These are phyloP conservation scores for Erodium maritimum DNA, from an alignment of 345 rosid species.

Conservation along the genomic window DNA sequence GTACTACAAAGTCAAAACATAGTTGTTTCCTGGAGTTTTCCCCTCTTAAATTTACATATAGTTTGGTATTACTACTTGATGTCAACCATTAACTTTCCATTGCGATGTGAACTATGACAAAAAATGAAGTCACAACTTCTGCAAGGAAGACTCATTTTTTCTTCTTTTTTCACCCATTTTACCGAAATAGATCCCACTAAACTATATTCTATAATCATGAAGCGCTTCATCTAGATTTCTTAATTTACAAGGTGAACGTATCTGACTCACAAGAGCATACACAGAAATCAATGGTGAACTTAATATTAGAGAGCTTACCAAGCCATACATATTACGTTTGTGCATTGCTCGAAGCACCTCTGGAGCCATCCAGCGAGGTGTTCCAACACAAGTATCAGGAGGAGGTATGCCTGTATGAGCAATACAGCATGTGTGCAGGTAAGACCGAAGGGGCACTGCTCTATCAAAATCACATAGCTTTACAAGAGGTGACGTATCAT, in stretches of 20 bases:
- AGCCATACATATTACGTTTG: slow-evolving; percentile 45
- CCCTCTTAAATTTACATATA: too few species aligned
- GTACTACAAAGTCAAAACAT: too few species aligned
- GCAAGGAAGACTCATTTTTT: background rate
- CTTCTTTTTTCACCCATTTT: background rate
- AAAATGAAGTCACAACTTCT: background rate
- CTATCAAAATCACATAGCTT: slow-evolving; percentile 95
- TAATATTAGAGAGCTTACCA: slow-evolving; percentile 35
- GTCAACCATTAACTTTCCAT: background rate
- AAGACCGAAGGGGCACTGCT: slow-evolving; percentile 80
- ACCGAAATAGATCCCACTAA: background rate
- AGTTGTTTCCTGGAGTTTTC: too few species aligned
- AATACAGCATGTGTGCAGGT: slow-evolving; percentile 69
- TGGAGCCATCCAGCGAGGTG: slow-evolving; percentile 99
- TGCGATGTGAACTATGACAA: background rate
- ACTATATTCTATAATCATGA: background rate
- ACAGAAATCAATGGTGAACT: background rate
- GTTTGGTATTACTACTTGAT: background rate
- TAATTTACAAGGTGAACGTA: too few species aligned
- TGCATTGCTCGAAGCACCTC: slow-evolving; percentile 78
- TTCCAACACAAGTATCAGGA: slow-evolving; percentile 83
- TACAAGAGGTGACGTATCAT: slow-evolving; percentile 49
- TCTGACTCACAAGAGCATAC: background rate
- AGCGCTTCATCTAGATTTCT: background rate
- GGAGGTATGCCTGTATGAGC: slow-evolving; percentile 72